Evolutionary conservation across 164 flowering plant species (phyloP).

Genomic region (Magnolia officinalis): DNA sequence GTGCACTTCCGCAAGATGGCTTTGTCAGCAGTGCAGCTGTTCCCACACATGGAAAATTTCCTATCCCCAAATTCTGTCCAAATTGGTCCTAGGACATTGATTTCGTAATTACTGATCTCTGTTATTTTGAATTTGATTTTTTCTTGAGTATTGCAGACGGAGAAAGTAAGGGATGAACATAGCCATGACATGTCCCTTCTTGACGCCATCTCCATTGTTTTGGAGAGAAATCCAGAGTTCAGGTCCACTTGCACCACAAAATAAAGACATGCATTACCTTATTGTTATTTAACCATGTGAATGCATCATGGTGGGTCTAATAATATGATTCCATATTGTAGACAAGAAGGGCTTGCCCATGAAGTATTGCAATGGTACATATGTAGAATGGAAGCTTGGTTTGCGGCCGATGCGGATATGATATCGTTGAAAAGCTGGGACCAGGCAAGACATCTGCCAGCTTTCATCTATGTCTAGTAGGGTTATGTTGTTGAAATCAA

Average conservation of each 20-base stretch:
- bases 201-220: slow-evolving; percentile 67
- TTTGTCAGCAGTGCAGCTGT: too few species aligned
- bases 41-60: too few species aligned
- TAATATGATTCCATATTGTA: slow-evolving; percentile 14
- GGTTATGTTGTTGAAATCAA: background rate
- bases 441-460: slow-evolving; percentile 38
- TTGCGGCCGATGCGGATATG: slow-evolving; percentile 91
- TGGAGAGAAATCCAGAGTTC: slow-evolving; percentile 61
- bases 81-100: background rate
- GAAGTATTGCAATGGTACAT: slow-evolving; percentile 87
- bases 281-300: background rate
- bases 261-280: background rate
- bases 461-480: background rate
- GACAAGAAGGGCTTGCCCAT: slow-evolving; percentile 74
- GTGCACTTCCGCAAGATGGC: too few species aligned
- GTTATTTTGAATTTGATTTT: slow-evolving; percentile 1
- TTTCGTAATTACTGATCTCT: background rate
- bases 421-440: slow-evolving; percentile 88
- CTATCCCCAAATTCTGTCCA: too few species aligned
- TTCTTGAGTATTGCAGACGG: slow-evolving; percentile 45
- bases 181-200: slow-evolving; percentile 67
- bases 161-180: slow-evolving; percentile 74
- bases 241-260: slow-evolving; percentile 37
- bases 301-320: background rate
- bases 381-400: slow-evolving; percentile 98